Base-by-base conservation (phyloP, 2,329 filamentous ascomycete genomes). In the Daldinia eschscholtzii region DNA sequence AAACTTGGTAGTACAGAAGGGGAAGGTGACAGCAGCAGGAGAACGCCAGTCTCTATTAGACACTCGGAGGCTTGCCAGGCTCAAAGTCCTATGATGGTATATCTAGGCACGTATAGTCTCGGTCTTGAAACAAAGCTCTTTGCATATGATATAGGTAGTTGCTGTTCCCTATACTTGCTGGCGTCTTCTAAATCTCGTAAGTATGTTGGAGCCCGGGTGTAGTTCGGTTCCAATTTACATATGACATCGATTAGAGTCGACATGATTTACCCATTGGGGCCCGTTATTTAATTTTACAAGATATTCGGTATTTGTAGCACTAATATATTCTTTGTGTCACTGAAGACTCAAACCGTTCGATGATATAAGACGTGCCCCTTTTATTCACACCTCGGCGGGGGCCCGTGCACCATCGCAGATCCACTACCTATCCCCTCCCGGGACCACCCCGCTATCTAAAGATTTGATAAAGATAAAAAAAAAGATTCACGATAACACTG, bases 1-100 rank as follows among this genome's bases (percentile, higher is more conserved):
- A 55, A 68, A 7, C 33, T 61, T 62, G 46, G 64, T 30, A 15
- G 58, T 53, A 26, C 48, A 62, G 35, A n/a, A 63, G 46, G 62
- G 55, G 28, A 60, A 65, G 7, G 28, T 7, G 30, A 46, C 10
- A 15, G 57, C 12, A 53, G 26, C 20, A 23, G 20, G 35, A 3
- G 44, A n/a, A 28, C 57, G 37, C 20, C 37, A 42, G 15, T n/a
- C 15, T 20, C 57, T 64, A 42, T 46, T 61, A 13, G 26, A 50
- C 10, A 18, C 23, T 5, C 57, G 44, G 20, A 64, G 48, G 33
- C 18, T 48, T 18, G 37, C 44, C 12, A 62, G 26, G 41, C 65
- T 59, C 44, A n/a, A 4, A 23, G 55, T 26, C 26, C 18, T 30
- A 18, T 44, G 20, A 15, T 57, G 57, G 37, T 52, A 9, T 44